Percentiles rank a stretch among this genome's conserved stretches.
These are phyloP conservation scores for Metschnikowia dekortorum DNA, from an alignment of 805 yeast species.

Conservation along the genomic window DNA sequence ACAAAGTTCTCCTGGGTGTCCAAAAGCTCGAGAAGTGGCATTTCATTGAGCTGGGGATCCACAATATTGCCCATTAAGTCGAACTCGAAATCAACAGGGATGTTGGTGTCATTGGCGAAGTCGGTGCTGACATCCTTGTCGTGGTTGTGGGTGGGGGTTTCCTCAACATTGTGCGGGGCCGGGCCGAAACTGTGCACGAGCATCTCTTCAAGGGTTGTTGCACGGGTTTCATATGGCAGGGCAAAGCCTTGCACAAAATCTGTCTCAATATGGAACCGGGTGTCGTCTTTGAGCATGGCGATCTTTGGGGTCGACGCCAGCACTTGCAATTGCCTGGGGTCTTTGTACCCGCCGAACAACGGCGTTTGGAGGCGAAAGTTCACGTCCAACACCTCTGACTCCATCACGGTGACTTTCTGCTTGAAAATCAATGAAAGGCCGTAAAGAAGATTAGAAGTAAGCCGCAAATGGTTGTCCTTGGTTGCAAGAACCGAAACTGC, in stretches of 20 bases:
- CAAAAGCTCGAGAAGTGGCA: slow-evolving; percentile 7
- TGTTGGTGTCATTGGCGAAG: slow-evolving; percentile 8
- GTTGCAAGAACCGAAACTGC: slow-evolving; percentile 10
- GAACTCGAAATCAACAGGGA: slow-evolving; percentile 20
- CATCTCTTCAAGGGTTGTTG: background rate
- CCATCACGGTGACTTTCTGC: slow-evolving; percentile 45
- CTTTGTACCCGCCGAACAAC: background rate
- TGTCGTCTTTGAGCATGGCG: slow-evolving; percentile 21
- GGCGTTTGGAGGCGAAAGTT: slow-evolving; percentile 2
- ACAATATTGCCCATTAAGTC: slow-evolving; percentile 21
- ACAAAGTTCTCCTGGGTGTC: slow-evolving; percentile 13
- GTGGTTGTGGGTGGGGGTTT: background rate
- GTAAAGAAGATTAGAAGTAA: slow-evolving; percentile 41
- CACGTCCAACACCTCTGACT: slow-evolving; percentile 23
- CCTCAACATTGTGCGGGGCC: too few relatives aligned
- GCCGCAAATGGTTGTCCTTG: slow-evolving; percentile 25
- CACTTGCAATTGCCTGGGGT: background rate
- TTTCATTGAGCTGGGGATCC: background rate
- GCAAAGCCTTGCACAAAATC: slow-evolving; percentile 18
- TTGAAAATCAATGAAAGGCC: slow-evolving; percentile 48
- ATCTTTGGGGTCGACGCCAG: background rate
- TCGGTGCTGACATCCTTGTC: slow-evolving; percentile 6
- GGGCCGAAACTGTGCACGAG: background rate
- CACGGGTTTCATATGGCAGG: background rate
- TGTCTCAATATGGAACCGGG: slow-evolving; percentile 21